phyloP scores from a whole-genome alignment of 257 asterid genomes.

The Lycium ferocissimum region DNA sequence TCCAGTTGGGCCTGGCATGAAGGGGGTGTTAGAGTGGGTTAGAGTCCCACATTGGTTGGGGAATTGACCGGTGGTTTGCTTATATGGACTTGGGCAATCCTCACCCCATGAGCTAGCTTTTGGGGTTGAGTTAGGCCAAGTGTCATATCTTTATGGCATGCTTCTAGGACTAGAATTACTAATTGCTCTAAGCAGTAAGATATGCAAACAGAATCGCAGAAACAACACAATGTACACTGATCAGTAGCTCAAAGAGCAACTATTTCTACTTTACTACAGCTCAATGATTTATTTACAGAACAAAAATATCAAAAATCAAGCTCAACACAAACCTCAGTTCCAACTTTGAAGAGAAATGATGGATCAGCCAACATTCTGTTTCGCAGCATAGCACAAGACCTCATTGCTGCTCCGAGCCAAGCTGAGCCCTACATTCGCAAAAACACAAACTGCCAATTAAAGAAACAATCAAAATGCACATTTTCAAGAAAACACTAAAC shows the following conservation, averaged over 20 bases:
- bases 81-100: too few species aligned
- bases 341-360: slow-evolving; percentile 93
- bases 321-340: slow-evolving; percentile 75
- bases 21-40: too few species aligned
- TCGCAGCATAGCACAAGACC: slow-evolving; percentile 76
- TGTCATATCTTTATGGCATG: neutral
- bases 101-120: too few species aligned
- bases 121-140: too few species aligned
- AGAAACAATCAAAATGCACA: neutral
- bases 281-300: slow-evolving; percentile 7
- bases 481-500: neutral
- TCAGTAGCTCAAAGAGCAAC: neutral
- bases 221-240: neutral
- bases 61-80: too few species aligned
- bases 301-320: slow-evolving; percentile 27
- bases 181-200: neutral
- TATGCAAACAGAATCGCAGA: slow-evolving; percentile 1
- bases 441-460: slow-evolving; percentile 28
- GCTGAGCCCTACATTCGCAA: slow-evolving; percentile 63
- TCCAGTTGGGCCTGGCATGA: too few species aligned
- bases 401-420: slow-evolving; percentile 84
- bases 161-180: slow-evolving; percentile 1
- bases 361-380: slow-evolving; percentile 99
- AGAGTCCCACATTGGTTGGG: too few species aligned
- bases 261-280: neutral